phyloP scores from a whole-genome alignment of 352 stramenopile species.

The Albugo candida region DNA sequence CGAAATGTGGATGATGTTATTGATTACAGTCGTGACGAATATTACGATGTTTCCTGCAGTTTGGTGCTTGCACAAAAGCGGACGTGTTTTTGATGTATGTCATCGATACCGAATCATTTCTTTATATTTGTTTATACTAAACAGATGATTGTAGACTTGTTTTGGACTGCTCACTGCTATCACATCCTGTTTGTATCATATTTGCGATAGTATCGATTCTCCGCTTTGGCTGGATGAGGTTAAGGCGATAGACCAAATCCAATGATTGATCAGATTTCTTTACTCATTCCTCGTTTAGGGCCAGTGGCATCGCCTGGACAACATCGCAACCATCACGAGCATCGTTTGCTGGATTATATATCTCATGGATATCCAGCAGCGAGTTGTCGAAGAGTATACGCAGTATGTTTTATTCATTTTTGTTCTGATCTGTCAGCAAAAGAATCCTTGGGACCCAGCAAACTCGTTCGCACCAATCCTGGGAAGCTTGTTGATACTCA shows the following conservation, averaged over 20 bases:
- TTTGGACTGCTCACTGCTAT: constrained; percentile 61
- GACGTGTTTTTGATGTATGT: constrained; percentile 55
- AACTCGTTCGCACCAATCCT: constrained; percentile 32
- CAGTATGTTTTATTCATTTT: constrained; percentile 46
- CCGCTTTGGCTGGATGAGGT: constrained; percentile 61
- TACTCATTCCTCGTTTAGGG: constrained; percentile 14
- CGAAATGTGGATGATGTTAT: constrained; percentile 47
- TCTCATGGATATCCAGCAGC: constrained; percentile 40
- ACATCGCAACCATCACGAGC: constrained; percentile 70
- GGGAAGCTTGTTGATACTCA: constrained; percentile 19
- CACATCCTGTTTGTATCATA: constrained; percentile 65
- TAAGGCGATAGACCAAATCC: background rate
- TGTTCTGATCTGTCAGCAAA: constrained; percentile 52
- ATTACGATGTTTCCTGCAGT: constrained; percentile 62
- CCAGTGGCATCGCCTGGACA: constrained; percentile 64
- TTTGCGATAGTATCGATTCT: constrained; percentile 50
- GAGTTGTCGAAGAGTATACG: constrained; percentile 23
- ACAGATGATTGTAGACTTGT: constrained; percentile 20
- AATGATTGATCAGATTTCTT: background rate
- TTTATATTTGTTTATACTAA: background rate
- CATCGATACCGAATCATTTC: background rate
- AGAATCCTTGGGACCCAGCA: constrained; percentile 51
- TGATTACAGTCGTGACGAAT: constrained; percentile 54
- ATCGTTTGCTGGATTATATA: constrained; percentile 57
- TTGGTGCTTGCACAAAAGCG: constrained; percentile 24